Conservation (phyloP, 768 basidiomycete species). For the Cystofilobasidium macerans region DNA sequence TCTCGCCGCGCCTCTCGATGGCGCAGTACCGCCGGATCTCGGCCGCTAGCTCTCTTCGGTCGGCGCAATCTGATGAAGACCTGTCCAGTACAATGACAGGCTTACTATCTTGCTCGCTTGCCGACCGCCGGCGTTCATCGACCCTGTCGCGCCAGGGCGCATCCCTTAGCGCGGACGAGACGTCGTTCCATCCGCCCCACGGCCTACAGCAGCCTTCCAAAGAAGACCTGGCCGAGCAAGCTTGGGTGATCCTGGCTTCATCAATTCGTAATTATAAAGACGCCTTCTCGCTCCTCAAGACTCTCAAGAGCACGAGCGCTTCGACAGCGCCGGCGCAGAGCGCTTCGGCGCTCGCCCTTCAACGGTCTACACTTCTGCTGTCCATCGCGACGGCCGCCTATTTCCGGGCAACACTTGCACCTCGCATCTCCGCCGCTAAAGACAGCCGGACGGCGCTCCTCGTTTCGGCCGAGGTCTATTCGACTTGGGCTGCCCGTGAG, state of each 20-base stretch:
- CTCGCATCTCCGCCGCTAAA: conserved; percentile 31
- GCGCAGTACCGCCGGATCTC: conserved; percentile 12
- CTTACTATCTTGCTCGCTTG: neutral
- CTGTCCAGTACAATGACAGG: neutral
- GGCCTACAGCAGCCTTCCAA: too few relatives aligned
- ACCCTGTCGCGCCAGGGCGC: neutral
- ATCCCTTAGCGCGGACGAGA: neutral
- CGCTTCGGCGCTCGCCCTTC: conserved; percentile 30
- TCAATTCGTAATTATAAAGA: conserved; percentile 37
- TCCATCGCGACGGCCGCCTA: conserved; percentile 33
- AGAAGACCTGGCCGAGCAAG: conserved; percentile 31
- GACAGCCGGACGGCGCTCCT: conserved; percentile 33
- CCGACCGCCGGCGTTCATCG: neutral
- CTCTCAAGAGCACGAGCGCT: neutral
- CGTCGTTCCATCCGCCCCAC: neutral
- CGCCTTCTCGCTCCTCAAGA: conserved; percentile 31
- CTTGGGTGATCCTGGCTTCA: conserved; percentile 35
- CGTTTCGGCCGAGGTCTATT: conserved; percentile 37
- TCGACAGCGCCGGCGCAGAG: conserved; percentile 30
- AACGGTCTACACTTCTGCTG: conserved; percentile 33
- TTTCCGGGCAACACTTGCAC: conserved; percentile 35
- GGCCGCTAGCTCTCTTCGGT: conserved; percentile 2
- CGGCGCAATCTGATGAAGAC: neutral
- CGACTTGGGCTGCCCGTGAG: conserved; percentile 38
- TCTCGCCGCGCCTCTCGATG: neutral